Evolutionary conservation across 179 eudicot species (phyloP).

Genomic region (Silene noctiflora): DNA sequence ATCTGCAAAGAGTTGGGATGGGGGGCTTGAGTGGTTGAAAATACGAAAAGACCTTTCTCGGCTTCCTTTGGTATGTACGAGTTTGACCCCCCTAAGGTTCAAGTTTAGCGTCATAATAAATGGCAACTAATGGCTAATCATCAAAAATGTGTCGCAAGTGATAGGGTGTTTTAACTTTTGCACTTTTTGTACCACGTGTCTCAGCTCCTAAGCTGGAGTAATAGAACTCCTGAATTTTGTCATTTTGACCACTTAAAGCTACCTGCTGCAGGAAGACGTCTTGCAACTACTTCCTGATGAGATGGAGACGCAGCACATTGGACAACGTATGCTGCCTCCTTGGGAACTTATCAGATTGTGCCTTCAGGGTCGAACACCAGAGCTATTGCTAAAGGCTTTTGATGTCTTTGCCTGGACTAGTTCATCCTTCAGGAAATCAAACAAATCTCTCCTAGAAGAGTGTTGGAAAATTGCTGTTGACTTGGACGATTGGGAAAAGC

Average conservation of each 20-base stretch:
- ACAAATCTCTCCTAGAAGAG: slow-evolving; percentile 72
- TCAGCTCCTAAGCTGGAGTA: neutral
- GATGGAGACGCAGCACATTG: slow-evolving; percentile 57
- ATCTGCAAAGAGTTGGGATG: no score
- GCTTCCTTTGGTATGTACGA: neutral
- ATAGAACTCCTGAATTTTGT: neutral
- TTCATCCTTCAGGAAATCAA: slow-evolving; percentile 60
- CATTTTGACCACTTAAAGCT: neutral
- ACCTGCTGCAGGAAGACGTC: slow-evolving; percentile 64
- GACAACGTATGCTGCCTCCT: slow-evolving; percentile 62
- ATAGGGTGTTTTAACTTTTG: neutral
- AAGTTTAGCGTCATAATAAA: neutral
- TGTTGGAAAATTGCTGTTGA: slow-evolving; percentile 81
- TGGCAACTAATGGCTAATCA: no score
- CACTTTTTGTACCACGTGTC: neutral
- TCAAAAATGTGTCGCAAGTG: no score
- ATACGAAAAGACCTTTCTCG: neutral
- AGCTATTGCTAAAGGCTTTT: slow-evolving; percentile 58
- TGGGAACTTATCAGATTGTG: slow-evolving; percentile 73
- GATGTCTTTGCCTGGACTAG: slow-evolving; percentile 95
- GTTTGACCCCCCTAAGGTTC: neutral
- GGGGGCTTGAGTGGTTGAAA: no score
- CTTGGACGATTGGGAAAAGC: slow-evolving; percentile 82
- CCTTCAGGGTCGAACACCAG: slow-evolving; percentile 48
- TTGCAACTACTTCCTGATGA: slow-evolving; percentile 43